A percentile compares a stretch with the other conserved stretches of the same genome.
Evolutionary conservation across 2,329 filamentous ascomycete species (phyloP).

Genomic region (Fusarium tanahbumbuense): DNA sequence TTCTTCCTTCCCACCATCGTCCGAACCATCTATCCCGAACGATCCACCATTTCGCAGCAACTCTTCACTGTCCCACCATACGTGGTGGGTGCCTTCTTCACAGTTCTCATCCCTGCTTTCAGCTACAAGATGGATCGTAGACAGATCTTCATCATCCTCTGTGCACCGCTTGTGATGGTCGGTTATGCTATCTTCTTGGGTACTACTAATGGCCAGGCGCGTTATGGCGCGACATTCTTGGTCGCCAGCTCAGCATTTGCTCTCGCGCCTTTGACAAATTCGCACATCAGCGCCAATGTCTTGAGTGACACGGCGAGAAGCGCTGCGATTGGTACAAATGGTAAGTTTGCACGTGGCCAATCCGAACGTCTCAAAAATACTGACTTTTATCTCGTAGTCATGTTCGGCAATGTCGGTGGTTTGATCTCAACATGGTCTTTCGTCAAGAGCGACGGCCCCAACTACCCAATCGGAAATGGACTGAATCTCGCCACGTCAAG

Average conservation of each 20-base stretch:
- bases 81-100: constrained; percentile 75
- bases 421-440: constrained; percentile 73
- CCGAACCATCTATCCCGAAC: constrained; percentile 71
- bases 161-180: constrained; percentile 72
- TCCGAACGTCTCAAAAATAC: not conserved
- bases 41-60: constrained; percentile 70
- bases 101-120: constrained; percentile 68
- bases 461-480: constrained; percentile 77
- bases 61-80: constrained; percentile 78
- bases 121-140: constrained; percentile 71
- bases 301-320: constrained; percentile 76
- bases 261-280: constrained; percentile 42
- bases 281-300: constrained; percentile 71
- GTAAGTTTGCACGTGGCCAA: not conserved
- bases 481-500: constrained; percentile 71
- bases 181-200: constrained; percentile 79
- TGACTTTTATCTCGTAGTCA: constrained; percentile 54
- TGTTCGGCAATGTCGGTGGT: constrained; percentile 78
- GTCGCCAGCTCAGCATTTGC: constrained; percentile 58
- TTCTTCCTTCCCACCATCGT: constrained; percentile 81
- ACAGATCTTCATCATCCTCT: constrained; percentile 69
- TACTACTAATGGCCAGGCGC: constrained; percentile 60
- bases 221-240: constrained; percentile 78
- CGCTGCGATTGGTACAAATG: constrained; percentile 71
- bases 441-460: constrained; percentile 69